phyloP scores from a whole-genome alignment of 192 early-diverging fungal genomes.

The Coemansia sp. region DNA sequence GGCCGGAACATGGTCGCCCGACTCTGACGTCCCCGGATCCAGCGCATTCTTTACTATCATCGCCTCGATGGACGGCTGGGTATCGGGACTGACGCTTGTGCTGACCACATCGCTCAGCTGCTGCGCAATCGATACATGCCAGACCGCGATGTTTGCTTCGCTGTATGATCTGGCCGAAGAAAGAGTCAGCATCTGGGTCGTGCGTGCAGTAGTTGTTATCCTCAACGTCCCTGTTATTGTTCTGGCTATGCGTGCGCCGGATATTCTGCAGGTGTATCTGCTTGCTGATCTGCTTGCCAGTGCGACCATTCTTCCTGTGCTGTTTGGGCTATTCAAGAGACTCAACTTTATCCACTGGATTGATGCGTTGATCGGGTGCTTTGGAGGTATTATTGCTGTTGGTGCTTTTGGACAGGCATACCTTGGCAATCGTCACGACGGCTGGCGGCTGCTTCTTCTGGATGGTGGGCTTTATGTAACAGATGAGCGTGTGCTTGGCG shows the following conservation, averaged over 20 bases:
- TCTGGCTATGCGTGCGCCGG: slow-evolving; percentile 58
- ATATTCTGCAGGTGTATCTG: slow-evolving; percentile 63
- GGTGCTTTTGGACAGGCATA: slow-evolving; percentile 57
- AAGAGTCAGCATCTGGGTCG: slow-evolving; percentile 47
- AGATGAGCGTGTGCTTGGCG: slow-evolving; percentile 60
- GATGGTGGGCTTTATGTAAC: slow-evolving; percentile 54
- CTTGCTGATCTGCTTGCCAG: slow-evolving; percentile 64
- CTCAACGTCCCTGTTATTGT: slow-evolving; percentile 58
- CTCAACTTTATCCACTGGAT: slow-evolving; percentile 56
- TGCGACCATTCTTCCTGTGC: slow-evolving; percentile 59
- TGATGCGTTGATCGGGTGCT: slow-evolving; percentile 56
- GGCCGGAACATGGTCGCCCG: slow-evolving; percentile 59
- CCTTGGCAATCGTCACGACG: slow-evolving; percentile 51
- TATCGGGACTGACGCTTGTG: slow-evolving; percentile 60
- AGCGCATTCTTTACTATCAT: slow-evolving; percentile 72
- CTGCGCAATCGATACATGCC: slow-evolving; percentile 67
- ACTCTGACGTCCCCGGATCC: slow-evolving; percentile 49
- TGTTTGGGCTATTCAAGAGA: slow-evolving; percentile 54
- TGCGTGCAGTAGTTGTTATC: slow-evolving; percentile 44
- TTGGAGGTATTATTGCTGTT: slow-evolving; percentile 57
- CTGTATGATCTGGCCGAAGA: slow-evolving; percentile 59
- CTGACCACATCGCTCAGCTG: slow-evolving; percentile 65
- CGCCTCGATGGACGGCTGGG: slow-evolving; percentile 59
- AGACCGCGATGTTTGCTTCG: slow-evolving; percentile 68
- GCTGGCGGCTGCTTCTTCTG: slow-evolving; percentile 51